A percentile compares a stretch with the other conserved stretches of the same genome.
These are phyloP conservation scores for Carex cristatella DNA, from an alignment of 176 grass and related monocot genomes.

Conservation along the genomic window DNA sequence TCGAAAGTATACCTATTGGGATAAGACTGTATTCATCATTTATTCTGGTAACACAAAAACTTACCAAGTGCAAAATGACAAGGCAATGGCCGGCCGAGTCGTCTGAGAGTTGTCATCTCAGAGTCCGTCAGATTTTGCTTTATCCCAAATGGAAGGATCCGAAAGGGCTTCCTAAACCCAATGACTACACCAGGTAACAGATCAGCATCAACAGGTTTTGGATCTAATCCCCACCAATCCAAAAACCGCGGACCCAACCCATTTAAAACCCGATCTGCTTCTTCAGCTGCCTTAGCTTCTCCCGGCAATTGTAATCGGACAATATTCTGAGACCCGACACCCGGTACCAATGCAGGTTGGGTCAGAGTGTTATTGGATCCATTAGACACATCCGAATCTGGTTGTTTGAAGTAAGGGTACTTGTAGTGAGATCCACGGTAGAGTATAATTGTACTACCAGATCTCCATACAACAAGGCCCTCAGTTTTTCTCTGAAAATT, in stretches of 20 bases:
- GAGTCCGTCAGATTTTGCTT: conserved; percentile 70
- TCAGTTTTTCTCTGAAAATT: conserved; percentile 71
- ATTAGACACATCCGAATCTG: neutral
- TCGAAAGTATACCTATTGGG: too few species aligned
- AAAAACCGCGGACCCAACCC: conserved; percentile 70
- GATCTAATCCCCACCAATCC: conserved; percentile 82
- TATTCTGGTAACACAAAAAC: neutral
- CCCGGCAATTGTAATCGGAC: conserved; percentile 61
- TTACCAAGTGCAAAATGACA: conserved; percentile 87
- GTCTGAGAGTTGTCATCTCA: conserved; percentile 78
- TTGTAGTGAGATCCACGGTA: conserved; percentile 79
- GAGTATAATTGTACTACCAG: conserved; percentile 74
- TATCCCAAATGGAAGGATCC: conserved; percentile 75
- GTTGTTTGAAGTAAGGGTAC: conserved; percentile 62
- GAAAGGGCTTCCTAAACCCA: conserved; percentile 77
- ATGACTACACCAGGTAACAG: conserved; percentile 59
- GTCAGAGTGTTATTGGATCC: neutral
- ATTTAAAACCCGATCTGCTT: conserved; percentile 62
- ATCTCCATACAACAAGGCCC: conserved; percentile 90
- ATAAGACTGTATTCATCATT: neutral
- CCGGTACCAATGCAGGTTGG: conserved; percentile 46
- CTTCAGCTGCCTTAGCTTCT: conserved; percentile 74
- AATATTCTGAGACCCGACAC: conserved; percentile 71
- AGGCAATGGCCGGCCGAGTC: conserved; percentile 52
- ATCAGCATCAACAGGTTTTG: conserved; percentile 82